These are phyloP conservation scores for Talaromyces piceae DNA, from an alignment of 2,329 filamentous ascomycete species.

Conservation along the genomic window DNA sequence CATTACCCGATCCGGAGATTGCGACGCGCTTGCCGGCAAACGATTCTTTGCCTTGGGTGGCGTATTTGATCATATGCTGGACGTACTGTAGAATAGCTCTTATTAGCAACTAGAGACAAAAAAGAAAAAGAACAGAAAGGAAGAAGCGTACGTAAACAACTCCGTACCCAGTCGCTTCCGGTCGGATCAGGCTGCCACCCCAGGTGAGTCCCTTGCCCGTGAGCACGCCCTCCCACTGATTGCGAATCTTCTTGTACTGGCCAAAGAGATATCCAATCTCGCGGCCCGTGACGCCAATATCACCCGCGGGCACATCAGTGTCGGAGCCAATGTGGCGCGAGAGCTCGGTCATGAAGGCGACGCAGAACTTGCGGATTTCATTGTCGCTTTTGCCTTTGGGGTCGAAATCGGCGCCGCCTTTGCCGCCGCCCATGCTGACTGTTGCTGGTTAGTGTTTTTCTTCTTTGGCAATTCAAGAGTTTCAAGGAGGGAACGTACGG, in stretches of 20 bases:
- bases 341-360: slow-evolving; percentile 91
- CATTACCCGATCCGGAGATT: slow-evolving; percentile 95
- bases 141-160: slow-evolving; percentile 65
- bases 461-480: too few relatives aligned
- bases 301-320: slow-evolving; percentile 92
- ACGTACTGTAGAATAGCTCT: slow-evolving; percentile 58
- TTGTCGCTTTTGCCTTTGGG: slow-evolving; percentile 97
- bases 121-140: background rate
- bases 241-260: slow-evolving; percentile 78
- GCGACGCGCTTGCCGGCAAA: slow-evolving; percentile 90
- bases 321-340: slow-evolving; percentile 93
- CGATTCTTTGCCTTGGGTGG: slow-evolving; percentile 66
- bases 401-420: slow-evolving; percentile 97
- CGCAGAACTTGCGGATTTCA: slow-evolving; percentile 97
- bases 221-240: slow-evolving; percentile 91
- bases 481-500: slow-evolving; percentile 49
- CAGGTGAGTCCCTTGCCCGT: slow-evolving; percentile 91
- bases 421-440: slow-evolving; percentile 94
- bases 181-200: slow-evolving; percentile 90
- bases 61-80: slow-evolving; percentile 88
- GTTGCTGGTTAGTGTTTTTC: too few relatives aligned
- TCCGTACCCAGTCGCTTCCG: slow-evolving; percentile 94
- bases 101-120: background rate
- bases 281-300: slow-evolving; percentile 86
- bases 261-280: slow-evolving; percentile 96